Evolutionary conservation across 148 eudicot species (phyloP), one percentile per base, ranked within the genome.

Genomic region (Tetragonia tetragonoides): DNA sequence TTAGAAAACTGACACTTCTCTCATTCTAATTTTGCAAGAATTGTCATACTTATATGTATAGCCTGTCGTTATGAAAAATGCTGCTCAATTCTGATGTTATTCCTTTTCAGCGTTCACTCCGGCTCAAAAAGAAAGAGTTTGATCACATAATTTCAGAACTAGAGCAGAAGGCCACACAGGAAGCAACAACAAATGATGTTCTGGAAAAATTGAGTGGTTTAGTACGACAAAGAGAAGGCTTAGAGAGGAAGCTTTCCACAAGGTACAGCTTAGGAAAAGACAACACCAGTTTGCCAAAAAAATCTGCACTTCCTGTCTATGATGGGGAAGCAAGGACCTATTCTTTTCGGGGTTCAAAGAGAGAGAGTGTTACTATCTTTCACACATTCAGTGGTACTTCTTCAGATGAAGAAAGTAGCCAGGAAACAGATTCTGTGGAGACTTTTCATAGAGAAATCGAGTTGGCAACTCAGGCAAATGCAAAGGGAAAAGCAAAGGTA

Each of bases 211-310:
- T 93, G 63, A 83, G 89, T 38, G 82, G 81, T 74, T 78, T 92
- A 75, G 90, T 95, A 41, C 82, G 61, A 70, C 87, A 86, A 85
- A 91, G 91, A 70, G 89, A 90, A 83, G 88, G 83, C 44, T 59
- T 95, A 65, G 79, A 88, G 79, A 89, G 88, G 75, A 95, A 93
- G 84, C 97, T 95, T 70, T 92, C 94, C 1, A 91, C 99, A 40
- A 86, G 91, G 9, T 95, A 95, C 77, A 95, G 99, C 81, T 82
- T 95, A 75, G 94, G 94, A 62, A 87, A 90, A 70, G 99, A 95
- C 67, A 77, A 54, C 72, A 73, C 73, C 57, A 76, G 54, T 46
- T 46, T 81, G 54, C 78, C 72, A 10, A 62, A 86, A 39, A 90
- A 83, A 71, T 87, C 92, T 44, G 69, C 89, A 23, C 91, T 95